Evolutionary conservation across 129 eudicot genomes (phyloP).

Genomic region (Scalesia atractyloides): DNA sequence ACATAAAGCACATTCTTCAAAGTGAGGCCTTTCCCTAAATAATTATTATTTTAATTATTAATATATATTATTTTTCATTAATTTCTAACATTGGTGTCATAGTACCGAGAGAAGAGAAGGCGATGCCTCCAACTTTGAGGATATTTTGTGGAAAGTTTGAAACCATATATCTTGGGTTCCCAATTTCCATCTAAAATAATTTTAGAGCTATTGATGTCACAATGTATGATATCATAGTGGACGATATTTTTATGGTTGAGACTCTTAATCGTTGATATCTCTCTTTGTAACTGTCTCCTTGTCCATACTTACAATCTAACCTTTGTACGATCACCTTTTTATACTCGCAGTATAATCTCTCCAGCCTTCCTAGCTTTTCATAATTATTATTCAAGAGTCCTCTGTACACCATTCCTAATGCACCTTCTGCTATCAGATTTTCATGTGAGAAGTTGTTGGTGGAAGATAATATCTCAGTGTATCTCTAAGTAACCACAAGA

Average conservation of each 20-base stretch:
- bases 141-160: conserved; percentile 19
- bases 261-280: not conserved
- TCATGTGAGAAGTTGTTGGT: too few relatives aligned
- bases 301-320: not conserved
- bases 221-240: conserved; percentile 1
- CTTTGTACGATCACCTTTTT: not conserved
- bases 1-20: too few relatives aligned
- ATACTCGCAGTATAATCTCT: too few relatives aligned
- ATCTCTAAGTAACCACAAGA: too few relatives aligned
- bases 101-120: conserved; percentile 9
- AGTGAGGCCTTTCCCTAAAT: too few relatives aligned
- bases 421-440: too few relatives aligned
- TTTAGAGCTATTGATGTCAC: not conserved
- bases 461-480: too few relatives aligned
- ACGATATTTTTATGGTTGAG: not conserved
- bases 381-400: too few relatives aligned
- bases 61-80: too few relatives aligned
- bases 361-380: too few relatives aligned
- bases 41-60: too few relatives aligned
- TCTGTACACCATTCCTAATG: too few relatives aligned
- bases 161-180: conserved; percentile 16
- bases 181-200: conserved; percentile 7
- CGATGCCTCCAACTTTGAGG: conserved; percentile 23
- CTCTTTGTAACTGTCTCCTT: not conserved
- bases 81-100: not conserved